A percentile compares a stretch with the other conserved stretches of the same genome.
phyloP scores from a whole-genome alignment of 805 yeast genomes.

The Danielozyma ontarioensis region DNA sequence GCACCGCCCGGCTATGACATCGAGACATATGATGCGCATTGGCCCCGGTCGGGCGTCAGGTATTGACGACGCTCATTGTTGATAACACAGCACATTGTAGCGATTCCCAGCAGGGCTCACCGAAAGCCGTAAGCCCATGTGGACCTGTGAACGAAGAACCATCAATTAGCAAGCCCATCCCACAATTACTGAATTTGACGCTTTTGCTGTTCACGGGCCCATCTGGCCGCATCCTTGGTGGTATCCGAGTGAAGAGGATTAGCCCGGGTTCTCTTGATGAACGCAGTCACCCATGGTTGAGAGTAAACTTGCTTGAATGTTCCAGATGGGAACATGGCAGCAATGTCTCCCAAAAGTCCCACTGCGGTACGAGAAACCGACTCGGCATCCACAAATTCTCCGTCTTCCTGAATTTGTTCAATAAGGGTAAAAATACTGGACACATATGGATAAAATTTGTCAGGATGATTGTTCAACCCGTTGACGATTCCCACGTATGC shows the following conservation, averaged over 20 bases:
- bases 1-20: conserved; percentile 1
- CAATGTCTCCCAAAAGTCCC: conserved; percentile 90
- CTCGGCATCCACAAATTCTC: conserved; percentile 57
- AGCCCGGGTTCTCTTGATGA: conserved; percentile 68
- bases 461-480: conserved; percentile 72
- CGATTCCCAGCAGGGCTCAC: background rate
- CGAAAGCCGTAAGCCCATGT: background rate
- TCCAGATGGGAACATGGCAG: conserved; percentile 78
- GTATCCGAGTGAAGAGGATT: conserved; percentile 55
- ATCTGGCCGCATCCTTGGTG: conserved; percentile 89
- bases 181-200: conserved; percentile 18
- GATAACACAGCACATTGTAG: too few relatives aligned
- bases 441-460: conserved; percentile 58
- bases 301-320: conserved; percentile 60
- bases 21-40: conserved; percentile 1
- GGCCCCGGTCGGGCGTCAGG: background rate
- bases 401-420: conserved; percentile 53
- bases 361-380: conserved; percentile 76
- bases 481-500: conserved; percentile 94
- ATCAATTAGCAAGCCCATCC: background rate
- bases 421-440: conserved; percentile 69
- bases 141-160: background rate
- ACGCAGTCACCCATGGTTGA: conserved; percentile 75
- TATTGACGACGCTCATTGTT: background rate
- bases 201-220: conserved; percentile 90